These are phyloP conservation scores for Phytophthora cryptogea DNA, from an alignment of 352 stramenopile genomes.

Conservation along the genomic window DNA sequence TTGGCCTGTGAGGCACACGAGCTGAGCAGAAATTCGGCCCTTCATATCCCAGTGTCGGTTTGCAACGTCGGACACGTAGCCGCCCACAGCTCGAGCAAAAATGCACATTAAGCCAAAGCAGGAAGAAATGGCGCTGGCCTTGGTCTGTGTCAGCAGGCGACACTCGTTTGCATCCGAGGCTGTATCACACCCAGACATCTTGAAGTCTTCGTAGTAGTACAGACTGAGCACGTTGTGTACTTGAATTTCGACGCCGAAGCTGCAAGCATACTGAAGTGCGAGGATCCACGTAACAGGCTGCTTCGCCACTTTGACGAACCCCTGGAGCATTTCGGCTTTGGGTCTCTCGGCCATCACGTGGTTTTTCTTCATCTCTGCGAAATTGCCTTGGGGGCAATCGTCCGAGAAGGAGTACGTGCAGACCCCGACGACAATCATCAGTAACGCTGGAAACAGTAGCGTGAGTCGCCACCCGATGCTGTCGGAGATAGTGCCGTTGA, in stretches of 20 bases:
- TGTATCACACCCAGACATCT: slow-evolving; percentile 43
- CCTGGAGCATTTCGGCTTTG: slow-evolving; percentile 21
- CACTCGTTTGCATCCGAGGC: slow-evolving; percentile 13
- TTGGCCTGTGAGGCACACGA: slow-evolving; percentile 73
- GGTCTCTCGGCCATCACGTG: slow-evolving; percentile 23
- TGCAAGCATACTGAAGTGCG: slow-evolving; percentile 48
- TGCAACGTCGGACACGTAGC: slow-evolving; percentile 78
- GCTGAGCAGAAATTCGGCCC: slow-evolving; percentile 83
- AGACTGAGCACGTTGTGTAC: slow-evolving; percentile 93
- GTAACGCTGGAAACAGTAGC: slow-evolving; percentile 81
- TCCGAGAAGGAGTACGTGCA: slow-evolving; percentile 30
- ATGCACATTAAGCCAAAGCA: slow-evolving; percentile 95
- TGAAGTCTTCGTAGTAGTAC: slow-evolving; percentile 92
- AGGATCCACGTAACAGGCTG: slow-evolving; percentile 82
- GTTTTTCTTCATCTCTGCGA: slow-evolving; percentile 11
- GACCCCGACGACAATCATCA: slow-evolving; percentile 76
- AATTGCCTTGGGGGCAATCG: slow-evolving; percentile 28
- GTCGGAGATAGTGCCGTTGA: slow-evolving; percentile 38
- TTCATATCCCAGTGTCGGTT: slow-evolving; percentile 85
- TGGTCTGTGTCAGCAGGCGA: slow-evolving; percentile 33
- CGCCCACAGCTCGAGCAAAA: slow-evolving; percentile 89
- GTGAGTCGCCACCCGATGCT: slow-evolving; percentile 91
- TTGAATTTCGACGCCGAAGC: slow-evolving; percentile 93
- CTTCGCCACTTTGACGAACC: slow-evolving; percentile 43
- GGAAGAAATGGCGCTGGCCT: slow-evolving; percentile 80